Base-by-base conservation (phyloP, 257 asterid species). In the Solanum commersonii region DNA sequence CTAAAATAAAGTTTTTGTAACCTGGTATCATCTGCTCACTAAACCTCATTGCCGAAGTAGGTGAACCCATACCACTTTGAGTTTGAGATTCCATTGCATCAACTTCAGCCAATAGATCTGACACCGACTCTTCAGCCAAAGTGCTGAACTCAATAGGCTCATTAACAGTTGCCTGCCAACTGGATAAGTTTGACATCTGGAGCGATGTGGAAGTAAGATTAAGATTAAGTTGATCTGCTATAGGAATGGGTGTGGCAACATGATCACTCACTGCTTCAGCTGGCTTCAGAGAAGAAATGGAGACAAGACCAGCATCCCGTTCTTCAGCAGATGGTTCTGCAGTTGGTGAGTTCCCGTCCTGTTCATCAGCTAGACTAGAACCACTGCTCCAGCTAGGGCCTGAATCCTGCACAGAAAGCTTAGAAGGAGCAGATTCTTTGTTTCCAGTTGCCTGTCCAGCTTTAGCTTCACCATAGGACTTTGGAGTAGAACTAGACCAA, bases 51-150 rank as follows among this genome's bases (percentile, higher is more conserved):
- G 90, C 92, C 10, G 94, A 92, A 71, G 94, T 91, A 23, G 94
- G 93, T 15, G 94, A 92, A 76, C 90, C 91, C 90, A 92, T 87
- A 37, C 93, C 94, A 87, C 92, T 89, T 84, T 88, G 92, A 88
- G 92, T 88, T 84, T 88, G 92, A 46, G 93, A 90, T 87, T 92
- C 93, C 96, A 93, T 93, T 29, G 98, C 98, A 87, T 92, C 98
- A 13, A 94, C 98, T 92, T 95, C 98, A 27, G 96, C 98, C 56
- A 95, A 73, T 78, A 95, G 91, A 89, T 94, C 98, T 1, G 98
- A 95, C 23, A 95, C 95, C 0, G 96, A 93, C 49, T 95, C 98
- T 91, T 95, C 98, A 42, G 94, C 98, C 88, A 95, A 86, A 73
- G 95, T 94, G 60, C 90, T 94, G 31, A 95, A 92, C 89, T 93